phyloP scores from a whole-genome alignment of 352 stramenopile genomes.

The Phytophthora meadii region DNA sequence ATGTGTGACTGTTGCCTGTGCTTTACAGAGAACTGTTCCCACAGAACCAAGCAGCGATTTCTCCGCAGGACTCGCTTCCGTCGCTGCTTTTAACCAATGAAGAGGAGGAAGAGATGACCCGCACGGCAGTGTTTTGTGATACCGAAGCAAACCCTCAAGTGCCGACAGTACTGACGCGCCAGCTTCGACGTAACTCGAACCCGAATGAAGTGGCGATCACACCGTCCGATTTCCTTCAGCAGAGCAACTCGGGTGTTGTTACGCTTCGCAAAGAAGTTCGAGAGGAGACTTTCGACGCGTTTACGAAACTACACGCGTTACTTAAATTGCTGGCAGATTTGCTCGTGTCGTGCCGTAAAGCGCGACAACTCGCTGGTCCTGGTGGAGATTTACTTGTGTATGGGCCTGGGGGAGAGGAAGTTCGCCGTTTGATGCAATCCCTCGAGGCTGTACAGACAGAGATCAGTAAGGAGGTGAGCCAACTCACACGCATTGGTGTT shows the following conservation, averaged over 20 bases:
- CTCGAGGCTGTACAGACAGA: slow-evolving; percentile 81
- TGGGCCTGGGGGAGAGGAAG: slow-evolving; percentile 81
- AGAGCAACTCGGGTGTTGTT: slow-evolving; percentile 82
- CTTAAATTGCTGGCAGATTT: slow-evolving; percentile 86
- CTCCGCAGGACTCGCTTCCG: slow-evolving; percentile 47
- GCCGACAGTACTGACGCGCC: slow-evolving; percentile 64
- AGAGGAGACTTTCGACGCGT: slow-evolving; percentile 70
- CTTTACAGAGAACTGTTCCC: slow-evolving; percentile 60
- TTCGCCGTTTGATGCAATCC: slow-evolving; percentile 84
- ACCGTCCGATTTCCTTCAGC: slow-evolving; percentile 67
- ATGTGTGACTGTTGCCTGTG: slow-evolving; percentile 13
- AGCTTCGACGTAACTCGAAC: slow-evolving; percentile 51
- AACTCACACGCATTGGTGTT: slow-evolving; percentile 83
- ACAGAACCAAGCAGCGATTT: slow-evolving; percentile 36
- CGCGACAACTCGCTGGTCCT: slow-evolving; percentile 76
- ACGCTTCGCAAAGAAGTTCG: slow-evolving; percentile 65
- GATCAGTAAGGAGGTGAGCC: slow-evolving; percentile 78
- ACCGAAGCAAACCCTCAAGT: slow-evolving; percentile 71
- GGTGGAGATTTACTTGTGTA: slow-evolving; percentile 88
- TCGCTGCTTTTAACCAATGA: slow-evolving; percentile 72
- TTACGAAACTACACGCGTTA: slow-evolving; percentile 78
- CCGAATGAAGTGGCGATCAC: slow-evolving; percentile 58
- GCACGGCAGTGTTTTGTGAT: slow-evolving; percentile 77
- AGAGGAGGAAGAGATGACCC: slow-evolving; percentile 76
- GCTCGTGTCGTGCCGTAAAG: slow-evolving; percentile 85